A percentile compares a stretch with the other conserved stretches of the same genome.
These are phyloP conservation scores for Alloteropsis angusta DNA, from an alignment of 202 grass and related monocot genomes.

Conservation along the genomic window DNA sequence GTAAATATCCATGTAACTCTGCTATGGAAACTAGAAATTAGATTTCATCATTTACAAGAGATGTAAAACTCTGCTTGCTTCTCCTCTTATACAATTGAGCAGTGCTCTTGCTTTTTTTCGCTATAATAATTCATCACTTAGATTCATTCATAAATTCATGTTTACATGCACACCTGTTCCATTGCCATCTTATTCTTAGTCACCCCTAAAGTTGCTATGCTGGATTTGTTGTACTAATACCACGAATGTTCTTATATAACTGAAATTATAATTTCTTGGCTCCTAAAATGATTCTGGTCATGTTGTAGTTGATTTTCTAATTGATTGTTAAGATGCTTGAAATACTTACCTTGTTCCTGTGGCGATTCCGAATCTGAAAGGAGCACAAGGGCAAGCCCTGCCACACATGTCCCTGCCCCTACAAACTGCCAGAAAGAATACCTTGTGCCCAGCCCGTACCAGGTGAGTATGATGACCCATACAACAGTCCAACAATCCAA, in stretches of 20 bases:
- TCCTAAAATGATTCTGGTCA: not conserved
- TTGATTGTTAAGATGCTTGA: not conserved
- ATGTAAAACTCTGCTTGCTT: not conserved
- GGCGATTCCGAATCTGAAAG: slow-evolving; percentile 53
- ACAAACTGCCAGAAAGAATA: slow-evolving; percentile 63
- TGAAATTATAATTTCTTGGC: not conserved
- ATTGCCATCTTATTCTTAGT: slow-evolving; percentile 17
- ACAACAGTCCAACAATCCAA: slow-evolving; percentile 82
- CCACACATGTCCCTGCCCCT: slow-evolving; percentile 50
- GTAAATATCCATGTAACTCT: not conserved
- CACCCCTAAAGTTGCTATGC: not conserved
- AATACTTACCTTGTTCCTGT: slow-evolving; percentile 32
- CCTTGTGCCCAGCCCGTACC: slow-evolving; percentile 64
- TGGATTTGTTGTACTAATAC: slow-evolving; percentile 4
- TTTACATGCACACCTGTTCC: not conserved
- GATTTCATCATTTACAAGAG: not conserved
- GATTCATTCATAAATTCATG: not conserved
- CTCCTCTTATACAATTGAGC: not conserved
- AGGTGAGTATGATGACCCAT: slow-evolving; percentile 77
- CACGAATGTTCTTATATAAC: not conserved
- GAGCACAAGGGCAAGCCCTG: slow-evolving; percentile 70
- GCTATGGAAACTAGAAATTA: not conserved
- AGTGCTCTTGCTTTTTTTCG: not conserved
- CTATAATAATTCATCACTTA: not conserved
- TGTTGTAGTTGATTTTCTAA: not conserved